Conservation (phyloP, 768 basidiomycete species). For the Kondoa subrosea region DNA sequence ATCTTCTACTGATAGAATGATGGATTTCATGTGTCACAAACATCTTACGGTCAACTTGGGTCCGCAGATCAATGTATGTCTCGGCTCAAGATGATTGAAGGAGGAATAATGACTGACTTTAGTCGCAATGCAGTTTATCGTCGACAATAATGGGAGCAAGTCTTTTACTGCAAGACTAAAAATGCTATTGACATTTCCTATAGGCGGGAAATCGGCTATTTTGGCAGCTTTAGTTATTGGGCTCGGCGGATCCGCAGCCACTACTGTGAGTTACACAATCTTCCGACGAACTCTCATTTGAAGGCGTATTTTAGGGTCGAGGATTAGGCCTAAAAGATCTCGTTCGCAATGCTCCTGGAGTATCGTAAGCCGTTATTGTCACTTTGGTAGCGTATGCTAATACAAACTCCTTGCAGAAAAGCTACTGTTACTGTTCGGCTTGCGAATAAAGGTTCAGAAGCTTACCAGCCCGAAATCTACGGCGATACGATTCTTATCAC, state of each 20-base stretch:
- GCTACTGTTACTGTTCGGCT: conserved; percentile 63
- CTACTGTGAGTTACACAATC: conserved; percentile 37
- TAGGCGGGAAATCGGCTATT: not conserved
- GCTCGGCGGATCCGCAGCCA: conserved; percentile 73
- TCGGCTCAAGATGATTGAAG: not conserved
- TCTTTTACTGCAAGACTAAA: conserved; percentile 11
- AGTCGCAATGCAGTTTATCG: conserved; percentile 51
- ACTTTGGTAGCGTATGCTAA: too few species aligned
- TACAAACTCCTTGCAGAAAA: conserved; percentile 25
- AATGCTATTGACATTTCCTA: not conserved
- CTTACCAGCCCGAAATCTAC: conserved; percentile 68
- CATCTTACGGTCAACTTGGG: conserved; percentile 36
- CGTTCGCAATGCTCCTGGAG: conserved; percentile 19
- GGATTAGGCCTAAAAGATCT: conserved; percentile 21
- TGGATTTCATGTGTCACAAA: conserved; percentile 86
- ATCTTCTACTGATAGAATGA: too few species aligned
- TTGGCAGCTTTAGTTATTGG: conserved; percentile 71
- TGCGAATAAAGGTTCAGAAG: conserved; percentile 81
- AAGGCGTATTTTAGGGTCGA: conserved; percentile 18
- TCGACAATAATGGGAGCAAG: conserved; percentile 41
- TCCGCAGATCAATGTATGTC: not conserved
- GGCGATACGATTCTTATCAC: conserved; percentile 71
- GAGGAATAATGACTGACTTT: not conserved
- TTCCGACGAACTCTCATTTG: not conserved
- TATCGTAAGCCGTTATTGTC: too few species aligned